Conservation (phyloP, 2,329 filamentous ascomycete genomes). For the Aspergillus niger region DNA sequence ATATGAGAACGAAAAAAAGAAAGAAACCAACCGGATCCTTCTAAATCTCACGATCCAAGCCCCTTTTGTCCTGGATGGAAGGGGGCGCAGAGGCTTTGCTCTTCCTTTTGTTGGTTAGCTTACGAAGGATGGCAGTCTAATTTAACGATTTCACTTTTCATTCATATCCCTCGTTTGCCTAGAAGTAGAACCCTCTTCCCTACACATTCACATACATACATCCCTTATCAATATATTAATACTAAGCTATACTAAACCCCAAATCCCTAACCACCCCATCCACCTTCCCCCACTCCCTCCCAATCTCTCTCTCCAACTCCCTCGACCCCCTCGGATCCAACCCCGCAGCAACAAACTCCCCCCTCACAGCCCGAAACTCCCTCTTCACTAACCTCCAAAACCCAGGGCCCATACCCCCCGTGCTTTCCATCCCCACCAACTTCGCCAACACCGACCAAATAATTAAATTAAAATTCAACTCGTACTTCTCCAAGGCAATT, state of each 20-base stretch:
- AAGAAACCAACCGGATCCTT: slow-evolving; percentile 14
- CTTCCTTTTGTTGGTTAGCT: not conserved
- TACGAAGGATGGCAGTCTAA: slow-evolving; percentile 23
- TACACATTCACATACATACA: slow-evolving; percentile 17
- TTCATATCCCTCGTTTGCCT: not conserved
- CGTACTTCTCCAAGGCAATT: slow-evolving; percentile 24
- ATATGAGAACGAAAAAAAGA: slow-evolving; percentile 23
- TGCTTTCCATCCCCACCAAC: slow-evolving; percentile 28
- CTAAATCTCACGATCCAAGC: slow-evolving; percentile 17
- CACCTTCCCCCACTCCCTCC: slow-evolving; percentile 53
- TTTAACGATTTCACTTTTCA: slow-evolving; percentile 25
- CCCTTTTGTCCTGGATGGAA: slow-evolving; percentile 5
- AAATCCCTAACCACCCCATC: slow-evolving; percentile 38
- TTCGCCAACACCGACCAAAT: slow-evolving; percentile 37
- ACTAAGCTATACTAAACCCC: not conserved
- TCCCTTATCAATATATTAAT: too few relatives aligned
- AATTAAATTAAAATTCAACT: slow-evolving; percentile 34
- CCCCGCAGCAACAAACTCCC: slow-evolving; percentile 29
- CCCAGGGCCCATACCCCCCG: slow-evolving; percentile 33
- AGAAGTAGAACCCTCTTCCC: not conserved
- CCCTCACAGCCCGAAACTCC: slow-evolving; percentile 31
- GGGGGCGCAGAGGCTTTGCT: slow-evolving; percentile 17
- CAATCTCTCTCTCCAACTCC: slow-evolving; percentile 19
- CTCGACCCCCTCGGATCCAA: slow-evolving; percentile 28
- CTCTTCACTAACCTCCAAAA: slow-evolving; percentile 30